Conservation (phyloP, 768 basidiomycete genomes). For the Neoboletus brunneissimus region DNA sequence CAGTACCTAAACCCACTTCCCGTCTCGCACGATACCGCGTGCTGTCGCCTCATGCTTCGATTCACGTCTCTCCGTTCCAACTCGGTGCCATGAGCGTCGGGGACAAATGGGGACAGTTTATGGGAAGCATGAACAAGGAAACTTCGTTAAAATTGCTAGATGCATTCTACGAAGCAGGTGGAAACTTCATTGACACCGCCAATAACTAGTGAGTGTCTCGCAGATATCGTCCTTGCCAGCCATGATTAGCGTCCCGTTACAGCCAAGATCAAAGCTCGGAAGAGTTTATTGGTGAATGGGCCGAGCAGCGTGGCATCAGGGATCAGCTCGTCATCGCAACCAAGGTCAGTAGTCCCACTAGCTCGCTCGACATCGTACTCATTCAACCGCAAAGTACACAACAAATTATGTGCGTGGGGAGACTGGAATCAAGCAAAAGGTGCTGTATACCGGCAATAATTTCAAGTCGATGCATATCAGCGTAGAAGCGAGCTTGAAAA, state of each 20-base stretch:
- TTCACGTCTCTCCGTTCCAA: not conserved
- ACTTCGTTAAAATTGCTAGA: not conserved
- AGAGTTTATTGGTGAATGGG: not conserved
- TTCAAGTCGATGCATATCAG: conserved; percentile 33
- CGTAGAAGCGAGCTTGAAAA: conserved; percentile 38
- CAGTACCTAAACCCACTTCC: conserved; percentile 26
- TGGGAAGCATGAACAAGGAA: not conserved
- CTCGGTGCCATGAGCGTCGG: not conserved
- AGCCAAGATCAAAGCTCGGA: not conserved
- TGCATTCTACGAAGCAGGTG: not conserved
- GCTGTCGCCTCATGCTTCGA: not conserved
- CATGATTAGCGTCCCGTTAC: not conserved
- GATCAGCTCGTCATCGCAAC: not conserved
- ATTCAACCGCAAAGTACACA: too few relatives aligned
- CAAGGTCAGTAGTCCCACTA: not conserved
- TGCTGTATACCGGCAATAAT: conserved; percentile 38
- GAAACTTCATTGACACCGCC: not conserved
- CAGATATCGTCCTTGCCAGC: too few relatives aligned
- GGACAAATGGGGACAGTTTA: not conserved
- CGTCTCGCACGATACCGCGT: not conserved
- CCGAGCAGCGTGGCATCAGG: not conserved
- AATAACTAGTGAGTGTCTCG: not conserved
- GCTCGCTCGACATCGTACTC: too few relatives aligned
- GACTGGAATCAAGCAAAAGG: not conserved
- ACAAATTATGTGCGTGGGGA: not conserved